Evolutionary conservation across 2,329 filamentous ascomycete genomes (phyloP).

Genomic region (Phaeoacremonium minimum): DNA sequence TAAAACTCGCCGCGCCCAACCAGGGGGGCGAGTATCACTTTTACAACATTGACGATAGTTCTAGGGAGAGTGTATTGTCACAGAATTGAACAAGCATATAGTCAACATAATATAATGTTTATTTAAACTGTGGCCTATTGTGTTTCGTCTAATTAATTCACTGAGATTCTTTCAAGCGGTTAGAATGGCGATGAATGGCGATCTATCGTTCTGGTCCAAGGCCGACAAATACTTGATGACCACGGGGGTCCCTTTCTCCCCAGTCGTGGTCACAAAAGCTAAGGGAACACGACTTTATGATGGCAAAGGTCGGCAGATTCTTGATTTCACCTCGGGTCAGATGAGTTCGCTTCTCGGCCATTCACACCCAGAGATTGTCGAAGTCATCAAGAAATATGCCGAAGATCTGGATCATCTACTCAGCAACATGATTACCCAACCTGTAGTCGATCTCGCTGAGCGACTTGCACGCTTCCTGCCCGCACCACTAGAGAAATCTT

Average conservation of each 20-base stretch:
- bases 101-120: too few relatives aligned
- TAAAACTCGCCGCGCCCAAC: too few relatives aligned
- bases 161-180: too few relatives aligned
- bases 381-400: conserved; percentile 40
- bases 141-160: too few relatives aligned
- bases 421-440: conserved; percentile 50
- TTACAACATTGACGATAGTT: too few relatives aligned
- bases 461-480: conserved; percentile 42
- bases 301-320: conserved; percentile 33
- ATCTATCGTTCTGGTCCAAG: conserved; percentile 29
- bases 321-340: conserved; percentile 57
- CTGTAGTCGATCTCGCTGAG: conserved; percentile 48
- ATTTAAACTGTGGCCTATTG: too few relatives aligned
- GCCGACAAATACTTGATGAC: conserved; percentile 34
- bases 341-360: conserved; percentile 56
- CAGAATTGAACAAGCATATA: too few relatives aligned
- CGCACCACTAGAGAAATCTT: conserved; percentile 41
- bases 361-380: conserved; percentile 51
- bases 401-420: conserved; percentile 51
- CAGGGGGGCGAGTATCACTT: too few relatives aligned
- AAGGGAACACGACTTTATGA: conserved; percentile 41
- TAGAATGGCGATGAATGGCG: too few relatives aligned
- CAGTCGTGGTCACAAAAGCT: conserved; percentile 36
- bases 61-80: too few relatives aligned
- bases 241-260: conserved; percentile 33